These are phyloP conservation scores for Exophiala bonariae DNA, from an alignment of 2,329 filamentous ascomycete genomes.

Conservation along the genomic window DNA sequence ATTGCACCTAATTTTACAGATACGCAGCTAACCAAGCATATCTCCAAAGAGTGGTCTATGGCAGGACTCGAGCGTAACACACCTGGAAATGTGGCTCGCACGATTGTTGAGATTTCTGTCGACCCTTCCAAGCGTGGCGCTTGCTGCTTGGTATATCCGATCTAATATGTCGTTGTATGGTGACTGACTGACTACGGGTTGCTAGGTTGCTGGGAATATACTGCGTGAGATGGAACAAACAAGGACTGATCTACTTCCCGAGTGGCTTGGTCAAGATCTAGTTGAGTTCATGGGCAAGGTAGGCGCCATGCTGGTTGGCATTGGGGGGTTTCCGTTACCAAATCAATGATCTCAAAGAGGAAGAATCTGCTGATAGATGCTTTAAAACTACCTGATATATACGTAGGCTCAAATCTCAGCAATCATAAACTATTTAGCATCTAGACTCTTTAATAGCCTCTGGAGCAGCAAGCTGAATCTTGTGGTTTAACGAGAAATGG, in stretches of 20 bases:
- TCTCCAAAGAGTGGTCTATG: constrained; percentile 39
- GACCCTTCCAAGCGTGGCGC: neutral
- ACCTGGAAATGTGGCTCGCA: constrained; percentile 41
- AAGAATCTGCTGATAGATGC: no score
- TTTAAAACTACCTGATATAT: no score
- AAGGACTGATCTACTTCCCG: neutral
- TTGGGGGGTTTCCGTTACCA: constrained; percentile 1
- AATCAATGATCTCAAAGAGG: no score
- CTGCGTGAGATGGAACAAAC: neutral
- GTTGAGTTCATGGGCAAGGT: neutral
- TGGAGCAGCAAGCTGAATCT: no score
- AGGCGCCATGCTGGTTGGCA: neutral
- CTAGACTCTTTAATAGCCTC: no score
- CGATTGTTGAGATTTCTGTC: constrained; percentile 32
- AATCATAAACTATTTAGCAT: no score
- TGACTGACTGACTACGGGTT: neutral
- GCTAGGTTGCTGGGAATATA: neutral
- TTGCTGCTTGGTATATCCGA: constrained; percentile 9
- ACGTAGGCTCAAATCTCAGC: no score
- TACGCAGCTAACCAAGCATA: constrained; percentile 45
- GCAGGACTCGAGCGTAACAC: constrained; percentile 43
- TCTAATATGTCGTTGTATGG: neutral
- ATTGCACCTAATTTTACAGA: constrained; percentile 51
- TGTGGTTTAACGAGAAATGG: no score
- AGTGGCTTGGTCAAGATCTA: constrained; percentile 1